Percentiles rank a stretch among this genome's conserved stretches.
These are phyloP conservation scores for Narthecium ossifragum DNA, from an alignment of 106 monocot genomes.

Conservation along the genomic window DNA sequence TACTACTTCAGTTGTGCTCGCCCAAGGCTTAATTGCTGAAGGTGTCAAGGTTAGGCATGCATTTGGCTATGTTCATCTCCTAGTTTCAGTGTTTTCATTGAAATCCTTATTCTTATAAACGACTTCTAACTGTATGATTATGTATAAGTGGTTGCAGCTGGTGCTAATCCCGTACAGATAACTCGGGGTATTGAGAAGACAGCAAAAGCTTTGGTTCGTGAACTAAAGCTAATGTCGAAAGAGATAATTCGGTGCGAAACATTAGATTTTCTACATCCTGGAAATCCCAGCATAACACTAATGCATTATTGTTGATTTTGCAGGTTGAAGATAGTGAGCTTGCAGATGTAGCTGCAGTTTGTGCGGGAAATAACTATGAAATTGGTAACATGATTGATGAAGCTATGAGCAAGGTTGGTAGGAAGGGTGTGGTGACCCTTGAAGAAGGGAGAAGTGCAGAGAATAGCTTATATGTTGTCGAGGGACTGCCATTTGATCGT, in stretches of 20 bases:
- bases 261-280: no score
- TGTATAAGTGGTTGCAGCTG: conserved; percentile 33
- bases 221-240: conserved; percentile 36
- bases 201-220: conserved; percentile 28
- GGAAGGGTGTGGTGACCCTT: conserved; percentile 90
- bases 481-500: conserved; percentile 98
- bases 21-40: conserved; percentile 55
- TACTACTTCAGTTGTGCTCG: conserved; percentile 56
- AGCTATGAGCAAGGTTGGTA: conserved; percentile 93
- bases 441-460: conserved; percentile 96
- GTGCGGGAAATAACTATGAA: conserved; percentile 90
- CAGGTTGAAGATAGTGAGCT: conserved; percentile 97
- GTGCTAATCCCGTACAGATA: conserved; percentile 41
- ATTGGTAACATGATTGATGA: conserved; percentile 96
- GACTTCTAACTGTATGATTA: not conserved
- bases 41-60: conserved; percentile 34
- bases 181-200: conserved; percentile 49
- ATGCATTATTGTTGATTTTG: conserved; percentile 4
- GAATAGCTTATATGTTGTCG: conserved; percentile 82
- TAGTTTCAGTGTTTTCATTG: not conserved
- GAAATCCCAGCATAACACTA: no score
- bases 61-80: not conserved
- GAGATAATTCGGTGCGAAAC: conserved; percentile 27
- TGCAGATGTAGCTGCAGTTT: conserved; percentile 90
- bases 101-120: not conserved